phyloP scores from a whole-genome alignment of 2,329 filamentous ascomycete species.

The Setomelanomma holmii region DNA sequence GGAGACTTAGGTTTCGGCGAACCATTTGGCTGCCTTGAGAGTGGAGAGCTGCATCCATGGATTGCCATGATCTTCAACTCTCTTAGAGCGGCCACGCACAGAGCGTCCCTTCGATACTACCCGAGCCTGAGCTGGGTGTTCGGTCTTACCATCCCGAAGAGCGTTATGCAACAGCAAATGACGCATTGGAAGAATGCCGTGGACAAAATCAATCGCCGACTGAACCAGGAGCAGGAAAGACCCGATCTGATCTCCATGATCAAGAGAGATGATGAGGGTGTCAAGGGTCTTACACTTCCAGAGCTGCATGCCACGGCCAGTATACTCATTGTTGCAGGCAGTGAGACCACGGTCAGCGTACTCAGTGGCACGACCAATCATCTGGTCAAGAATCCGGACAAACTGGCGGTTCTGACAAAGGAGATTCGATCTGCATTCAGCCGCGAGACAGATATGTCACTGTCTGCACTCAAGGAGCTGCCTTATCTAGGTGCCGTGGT shows the following conservation, averaged over 20 bases:
- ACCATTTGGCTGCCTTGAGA: constrained; percentile 28
- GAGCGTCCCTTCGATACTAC: constrained; percentile 5
- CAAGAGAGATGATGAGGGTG: constrained; percentile 7
- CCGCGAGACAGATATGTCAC: background rate
- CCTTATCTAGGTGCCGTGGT: constrained; percentile 22
- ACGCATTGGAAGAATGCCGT: constrained; percentile 7
- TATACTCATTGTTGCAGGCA: constrained; percentile 47
- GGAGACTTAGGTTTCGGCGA: constrained; percentile 37
- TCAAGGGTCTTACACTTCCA: background rate
- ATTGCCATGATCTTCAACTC: background rate
- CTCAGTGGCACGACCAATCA: constrained; percentile 39
- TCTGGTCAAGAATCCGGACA: constrained; percentile 12
- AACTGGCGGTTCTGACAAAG: background rate
- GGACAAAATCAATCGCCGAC: constrained; percentile 8
- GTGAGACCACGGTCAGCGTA: constrained; percentile 48
- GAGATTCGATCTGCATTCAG: constrained; percentile 12
- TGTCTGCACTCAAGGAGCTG: constrained; percentile 4
- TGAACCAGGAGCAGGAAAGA: constrained; percentile 6
- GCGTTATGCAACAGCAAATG: constrained; percentile 6
- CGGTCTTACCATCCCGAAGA: constrained; percentile 7
- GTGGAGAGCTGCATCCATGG: constrained; percentile 16
- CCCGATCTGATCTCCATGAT: constrained; percentile 11
- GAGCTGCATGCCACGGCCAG: constrained; percentile 43
- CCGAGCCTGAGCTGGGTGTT: constrained; percentile 8
- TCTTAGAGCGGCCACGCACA: constrained; percentile 4